These are phyloP conservation scores for Termitomyces sp. DNA, from an alignment of 768 basidiomycete genomes.

Conservation along the genomic window DNA sequence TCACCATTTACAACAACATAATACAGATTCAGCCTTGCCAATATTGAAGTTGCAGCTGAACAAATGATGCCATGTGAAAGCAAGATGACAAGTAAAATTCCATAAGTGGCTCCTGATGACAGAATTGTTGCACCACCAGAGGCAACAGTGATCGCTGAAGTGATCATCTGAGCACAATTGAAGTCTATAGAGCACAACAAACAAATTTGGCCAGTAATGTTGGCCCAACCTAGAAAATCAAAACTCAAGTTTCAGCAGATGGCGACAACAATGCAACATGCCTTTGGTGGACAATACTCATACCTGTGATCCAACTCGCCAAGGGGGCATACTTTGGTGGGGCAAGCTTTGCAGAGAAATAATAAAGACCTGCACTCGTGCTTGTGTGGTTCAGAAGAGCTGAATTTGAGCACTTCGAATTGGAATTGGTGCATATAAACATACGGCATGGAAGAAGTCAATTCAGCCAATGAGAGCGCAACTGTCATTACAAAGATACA, in stretches of 20 bases:
- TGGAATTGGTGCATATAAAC: conserved; percentile 15
- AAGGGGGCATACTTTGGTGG: conserved; percentile 55
- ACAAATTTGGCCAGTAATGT: conserved; percentile 60
- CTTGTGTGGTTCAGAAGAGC: conserved; percentile 24
- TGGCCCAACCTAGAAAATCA: conserved; percentile 50
- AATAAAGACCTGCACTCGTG: conserved; percentile 75
- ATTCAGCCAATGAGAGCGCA: conserved; percentile 68
- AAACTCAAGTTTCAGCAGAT: background rate
- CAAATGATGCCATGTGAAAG: conserved; percentile 67
- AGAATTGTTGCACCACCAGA: conserved; percentile 48
- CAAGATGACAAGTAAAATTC: conserved; percentile 59
- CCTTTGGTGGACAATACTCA: background rate
- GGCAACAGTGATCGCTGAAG: conserved; percentile 59
- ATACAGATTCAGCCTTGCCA: conserved; percentile 65
- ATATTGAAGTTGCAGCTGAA: conserved; percentile 58
- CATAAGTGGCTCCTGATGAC: conserved; percentile 59
- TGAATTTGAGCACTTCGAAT: background rate
- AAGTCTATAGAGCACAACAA: conserved; percentile 75
- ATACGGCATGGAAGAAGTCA: conserved; percentile 74
- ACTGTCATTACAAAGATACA: conserved; percentile 61
- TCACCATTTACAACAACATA: conserved; percentile 63
- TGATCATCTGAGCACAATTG: conserved; percentile 76
- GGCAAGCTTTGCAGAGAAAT: conserved; percentile 73
- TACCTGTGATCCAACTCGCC: conserved; percentile 58
- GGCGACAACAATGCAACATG: too few species aligned